These are phyloP conservation scores for Solanum hybrid DNA, from an alignment of 305 asterid genomes.

Conservation along the genomic window DNA sequence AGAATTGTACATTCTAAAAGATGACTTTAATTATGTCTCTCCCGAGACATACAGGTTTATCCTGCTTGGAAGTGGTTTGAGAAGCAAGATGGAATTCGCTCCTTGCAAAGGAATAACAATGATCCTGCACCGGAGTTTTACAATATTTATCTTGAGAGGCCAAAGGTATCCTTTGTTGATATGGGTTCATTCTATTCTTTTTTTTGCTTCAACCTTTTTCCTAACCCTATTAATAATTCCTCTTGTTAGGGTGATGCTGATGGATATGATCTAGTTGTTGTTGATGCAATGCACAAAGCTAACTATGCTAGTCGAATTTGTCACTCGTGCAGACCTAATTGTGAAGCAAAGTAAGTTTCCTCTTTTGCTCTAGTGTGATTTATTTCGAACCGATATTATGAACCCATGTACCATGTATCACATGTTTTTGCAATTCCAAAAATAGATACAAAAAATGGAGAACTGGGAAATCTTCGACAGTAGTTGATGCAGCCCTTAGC, in stretches of 20 bases:
- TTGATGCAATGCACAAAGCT: conserved; percentile 99
- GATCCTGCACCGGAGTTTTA: conserved; percentile 99
- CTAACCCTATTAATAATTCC: conserved; percentile 2
- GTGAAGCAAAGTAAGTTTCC: conserved; percentile 90
- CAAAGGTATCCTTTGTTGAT: conserved; percentile 53
- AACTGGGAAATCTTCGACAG: neutral
- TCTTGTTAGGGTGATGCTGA: conserved; percentile 93
- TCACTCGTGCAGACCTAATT: conserved; percentile 96
- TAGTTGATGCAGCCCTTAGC: neutral
- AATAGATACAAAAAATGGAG: neutral
- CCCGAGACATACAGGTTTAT: conserved; percentile 51
- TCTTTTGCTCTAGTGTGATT: neutral
- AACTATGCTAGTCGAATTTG: conserved; percentile 98
- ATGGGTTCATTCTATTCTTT: neutral
- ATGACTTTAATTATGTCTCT: neutral
- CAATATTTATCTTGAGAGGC: conserved; percentile 96
- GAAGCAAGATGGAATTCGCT: conserved; percentile 96
- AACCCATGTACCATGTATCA: neutral
- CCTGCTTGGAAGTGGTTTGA: conserved; percentile 99
- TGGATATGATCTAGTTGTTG: conserved; percentile 95
- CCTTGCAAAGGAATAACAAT: conserved; percentile 79
- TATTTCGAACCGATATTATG: neutral
- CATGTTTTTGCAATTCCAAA: neutral
- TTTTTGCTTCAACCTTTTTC: neutral
- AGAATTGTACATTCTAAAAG: neutral